Conservation (phyloP, 2,329 filamentous ascomycete species). For the Sporothrix variecibatus region DNA sequence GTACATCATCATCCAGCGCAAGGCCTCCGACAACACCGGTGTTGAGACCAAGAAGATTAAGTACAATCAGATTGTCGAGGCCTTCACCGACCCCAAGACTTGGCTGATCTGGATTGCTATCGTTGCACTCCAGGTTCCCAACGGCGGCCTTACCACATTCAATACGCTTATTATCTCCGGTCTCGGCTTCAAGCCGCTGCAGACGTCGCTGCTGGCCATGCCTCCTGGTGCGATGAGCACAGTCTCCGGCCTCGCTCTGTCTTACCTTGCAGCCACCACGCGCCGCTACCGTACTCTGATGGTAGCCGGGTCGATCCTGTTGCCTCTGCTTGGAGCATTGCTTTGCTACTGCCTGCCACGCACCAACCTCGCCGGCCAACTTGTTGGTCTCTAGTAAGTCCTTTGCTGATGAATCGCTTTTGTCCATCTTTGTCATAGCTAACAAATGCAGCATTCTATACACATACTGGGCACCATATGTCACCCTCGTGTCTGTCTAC, state of each 20-base stretch:
- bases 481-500: conserved; percentile 32
- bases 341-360: conserved; percentile 39
- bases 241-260: conserved; percentile 31
- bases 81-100: conserved; percentile 31
- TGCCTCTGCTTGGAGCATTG: conserved; percentile 40
- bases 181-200: conserved; percentile 26
- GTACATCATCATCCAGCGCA: conserved; percentile 31
- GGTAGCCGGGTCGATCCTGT: conserved; percentile 38
- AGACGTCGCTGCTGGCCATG: conserved; percentile 28
- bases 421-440: background rate
- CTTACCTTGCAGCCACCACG: conserved; percentile 28
- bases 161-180: conserved; percentile 27
- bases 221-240: conserved; percentile 30
- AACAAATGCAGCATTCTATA: conserved; percentile 26
- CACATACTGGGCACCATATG: conserved; percentile 32
- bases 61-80: conserved; percentile 31
- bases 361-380: conserved; percentile 32
- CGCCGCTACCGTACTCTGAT: conserved; percentile 31
- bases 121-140: conserved; percentile 32
- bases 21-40: conserved; percentile 33
- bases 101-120: conserved; percentile 34
- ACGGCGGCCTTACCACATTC: conserved; percentile 28
- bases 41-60: conserved; percentile 32
- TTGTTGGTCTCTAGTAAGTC: conserved; percentile 31
- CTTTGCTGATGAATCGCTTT: background rate